Percentiles rank a stretch among this genome's conserved stretches.
Evolutionary conservation across 148 eudicot genomes (phyloP).

Genomic region (Spergularia bocconei): DNA sequence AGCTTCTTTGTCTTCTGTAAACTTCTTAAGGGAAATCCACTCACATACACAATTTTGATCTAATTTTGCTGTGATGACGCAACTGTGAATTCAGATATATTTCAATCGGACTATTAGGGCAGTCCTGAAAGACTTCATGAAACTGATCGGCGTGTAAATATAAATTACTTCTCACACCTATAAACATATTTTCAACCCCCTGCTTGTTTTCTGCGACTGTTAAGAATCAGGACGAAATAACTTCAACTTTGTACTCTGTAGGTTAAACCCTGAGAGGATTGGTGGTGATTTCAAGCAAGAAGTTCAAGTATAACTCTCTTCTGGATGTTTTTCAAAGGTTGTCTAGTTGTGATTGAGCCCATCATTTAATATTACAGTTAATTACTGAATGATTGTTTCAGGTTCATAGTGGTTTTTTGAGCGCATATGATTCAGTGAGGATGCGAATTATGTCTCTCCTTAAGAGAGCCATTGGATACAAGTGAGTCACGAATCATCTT

Average conservation of each 20-base stretch:
- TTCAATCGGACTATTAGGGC: neutral
- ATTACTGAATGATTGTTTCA: constrained; percentile 28
- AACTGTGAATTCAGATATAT: neutral
- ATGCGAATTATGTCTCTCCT: constrained; percentile 74
- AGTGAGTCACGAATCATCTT: neutral
- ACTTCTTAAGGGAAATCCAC: no score
- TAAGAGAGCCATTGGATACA: constrained; percentile 53
- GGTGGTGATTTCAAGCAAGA: constrained; percentile 95
- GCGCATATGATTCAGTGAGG: constrained; percentile 95
- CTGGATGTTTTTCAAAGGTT: constrained; percentile 3
- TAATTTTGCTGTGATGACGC: neutral
- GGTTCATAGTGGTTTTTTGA: constrained; percentile 93
- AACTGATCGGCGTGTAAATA: neutral
- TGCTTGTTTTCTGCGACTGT: neutral
- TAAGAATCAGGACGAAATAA: neutral
- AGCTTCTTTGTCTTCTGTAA: no score
- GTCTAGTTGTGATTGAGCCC: neutral
- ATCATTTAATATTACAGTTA: constrained; percentile 10
- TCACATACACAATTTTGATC: no score
- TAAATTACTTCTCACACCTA: neutral
- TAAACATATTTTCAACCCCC: neutral
- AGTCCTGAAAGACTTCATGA: neutral
- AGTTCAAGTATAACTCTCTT: constrained; percentile 61
- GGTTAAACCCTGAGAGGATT: constrained; percentile 93
- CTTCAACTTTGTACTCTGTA: constrained; percentile 26